A percentile compares a stretch with the other conserved stretches of the same genome.
These are phyloP conservation scores for Alternaria triticina DNA, from an alignment of 2,329 filamentous ascomycete genomes.

Conservation along the genomic window DNA sequence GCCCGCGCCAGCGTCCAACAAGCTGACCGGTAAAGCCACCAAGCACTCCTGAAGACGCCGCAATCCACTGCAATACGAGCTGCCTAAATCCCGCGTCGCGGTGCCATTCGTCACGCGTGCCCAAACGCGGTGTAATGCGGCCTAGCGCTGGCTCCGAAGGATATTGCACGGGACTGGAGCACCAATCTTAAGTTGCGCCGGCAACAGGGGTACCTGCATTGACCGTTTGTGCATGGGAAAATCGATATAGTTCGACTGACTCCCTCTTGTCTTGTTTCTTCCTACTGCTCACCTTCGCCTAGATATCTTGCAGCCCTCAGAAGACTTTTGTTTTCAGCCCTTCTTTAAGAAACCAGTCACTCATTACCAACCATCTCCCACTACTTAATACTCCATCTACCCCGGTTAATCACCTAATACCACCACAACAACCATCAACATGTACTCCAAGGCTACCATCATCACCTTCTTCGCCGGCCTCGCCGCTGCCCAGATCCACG, in stretches of 20 bases:
- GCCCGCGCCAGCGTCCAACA: constrained; percentile 8
- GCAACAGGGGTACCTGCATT: constrained; percentile 10
- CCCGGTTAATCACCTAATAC: constrained; percentile 40
- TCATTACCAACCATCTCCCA: constrained; percentile 22
- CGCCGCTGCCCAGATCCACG: constrained; percentile 47
- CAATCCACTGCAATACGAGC: constrained; percentile 11
- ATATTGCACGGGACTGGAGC: constrained; percentile 17
- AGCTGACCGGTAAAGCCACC: constrained; percentile 14
- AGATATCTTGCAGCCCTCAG: constrained; percentile 14
- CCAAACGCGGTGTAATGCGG: background rate
- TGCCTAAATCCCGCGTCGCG: constrained; percentile 16
- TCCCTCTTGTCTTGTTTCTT: constrained; percentile 13
- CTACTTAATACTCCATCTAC: constrained; percentile 24
- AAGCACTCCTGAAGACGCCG: constrained; percentile 18
- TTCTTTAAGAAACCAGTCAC: constrained; percentile 32
- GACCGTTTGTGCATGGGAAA: constrained; percentile 14
- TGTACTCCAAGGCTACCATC: constrained; percentile 49
- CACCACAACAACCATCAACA: constrained; percentile 28
- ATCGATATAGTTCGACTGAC: constrained; percentile 32
- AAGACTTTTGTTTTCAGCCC: constrained; percentile 38
- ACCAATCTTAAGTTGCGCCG: constrained; percentile 12
- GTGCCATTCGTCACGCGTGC: constrained; percentile 18
- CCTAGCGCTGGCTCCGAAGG: constrained; percentile 3
- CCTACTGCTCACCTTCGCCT: constrained; percentile 13
- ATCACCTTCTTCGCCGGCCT: constrained; percentile 61